Base-by-base conservation (phyloP, 2,329 filamentous ascomycete genomes). In the Tolypocladium cylindrosporum region DNA sequence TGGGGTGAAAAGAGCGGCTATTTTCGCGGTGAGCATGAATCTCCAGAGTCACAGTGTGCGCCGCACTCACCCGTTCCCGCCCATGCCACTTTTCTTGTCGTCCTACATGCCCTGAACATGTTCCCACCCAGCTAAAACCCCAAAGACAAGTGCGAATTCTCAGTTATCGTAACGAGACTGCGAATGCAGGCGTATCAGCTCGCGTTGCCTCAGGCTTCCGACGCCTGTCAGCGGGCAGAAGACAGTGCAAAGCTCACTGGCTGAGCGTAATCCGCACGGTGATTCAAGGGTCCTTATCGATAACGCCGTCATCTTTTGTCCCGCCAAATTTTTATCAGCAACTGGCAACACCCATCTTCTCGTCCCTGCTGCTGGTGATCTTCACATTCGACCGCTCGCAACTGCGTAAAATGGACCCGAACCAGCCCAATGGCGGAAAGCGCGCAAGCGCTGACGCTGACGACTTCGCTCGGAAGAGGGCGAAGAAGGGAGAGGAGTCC, bases 361-460 rank as follows among this genome's bases (percentile, higher is more conserved):
- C 3, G 6, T 27, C 21, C 55, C 11, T 36, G 40, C 43, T 36
- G 36, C 19, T 21, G 27, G 39, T 34, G 27, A 39, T 24, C 8
- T 27, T 4, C 16, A 14, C 40, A 11, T 11, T n/a, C 11, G 39
- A 10, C 41, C 14, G 39, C 40, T 45, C 48, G 48, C n/a, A 37
- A 36, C 41, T 36, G 21, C 24, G 40, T 16, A 34, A 9, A 19
- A 36, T 37, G 54, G 54, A 43, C 54, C 13, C 45, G 19, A 57
- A 24, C 34, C 43, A 31, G 43, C 61, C 52, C 55, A 41, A 70
- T 61, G 61, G 70, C 67, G 63, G 71, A 67, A 81, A 80, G 68
- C 74, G 78, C 62, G 69, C 69, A 55, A 79, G 73, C 63, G 70
- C 74, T 55, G 77, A 79, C 60, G 65, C 68, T 54, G 76, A 78